phyloP scores from a whole-genome alignment of 305 asterid genomes.

The Fraxinus albicans region DNA sequence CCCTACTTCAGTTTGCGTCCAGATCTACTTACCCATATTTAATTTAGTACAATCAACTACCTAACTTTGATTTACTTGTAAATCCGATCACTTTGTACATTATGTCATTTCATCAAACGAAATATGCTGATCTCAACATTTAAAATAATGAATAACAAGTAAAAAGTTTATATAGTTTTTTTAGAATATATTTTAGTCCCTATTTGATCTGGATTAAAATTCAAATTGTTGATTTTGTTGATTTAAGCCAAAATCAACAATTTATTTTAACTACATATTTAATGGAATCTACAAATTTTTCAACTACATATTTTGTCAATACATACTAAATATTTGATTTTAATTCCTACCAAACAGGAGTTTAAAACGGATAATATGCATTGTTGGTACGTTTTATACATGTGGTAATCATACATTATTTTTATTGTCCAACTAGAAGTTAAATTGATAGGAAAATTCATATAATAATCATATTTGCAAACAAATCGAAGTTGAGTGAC shows the following conservation, averaged over 20 bases:
- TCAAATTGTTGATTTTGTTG: too few species aligned
- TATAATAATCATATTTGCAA: background rate
- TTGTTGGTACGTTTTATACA: background rate
- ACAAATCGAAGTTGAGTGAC: background rate
- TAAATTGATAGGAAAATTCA: background rate
- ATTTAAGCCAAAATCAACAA: too few species aligned
- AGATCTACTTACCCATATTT: background rate
- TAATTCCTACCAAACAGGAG: too few species aligned
- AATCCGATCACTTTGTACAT: background rate
- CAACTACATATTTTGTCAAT: too few species aligned
- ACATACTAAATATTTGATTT: too few species aligned
- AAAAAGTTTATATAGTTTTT: too few species aligned
- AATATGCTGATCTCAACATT: background rate
- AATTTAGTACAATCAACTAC: background rate
- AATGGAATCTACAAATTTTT: too few species aligned
- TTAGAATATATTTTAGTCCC: background rate
- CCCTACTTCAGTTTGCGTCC: background rate
- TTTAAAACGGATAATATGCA: background rate
- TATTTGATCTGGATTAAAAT: too few species aligned
- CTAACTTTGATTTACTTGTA: background rate
- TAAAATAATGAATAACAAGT: background rate
- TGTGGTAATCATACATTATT: background rate
- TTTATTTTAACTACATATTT: too few species aligned
- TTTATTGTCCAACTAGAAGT: background rate
- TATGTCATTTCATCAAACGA: too few species aligned